Evolutionary conservation across 495 filamentous ascomycete genomes (phyloP).

Genomic region (Penicillium verhagenii): DNA sequence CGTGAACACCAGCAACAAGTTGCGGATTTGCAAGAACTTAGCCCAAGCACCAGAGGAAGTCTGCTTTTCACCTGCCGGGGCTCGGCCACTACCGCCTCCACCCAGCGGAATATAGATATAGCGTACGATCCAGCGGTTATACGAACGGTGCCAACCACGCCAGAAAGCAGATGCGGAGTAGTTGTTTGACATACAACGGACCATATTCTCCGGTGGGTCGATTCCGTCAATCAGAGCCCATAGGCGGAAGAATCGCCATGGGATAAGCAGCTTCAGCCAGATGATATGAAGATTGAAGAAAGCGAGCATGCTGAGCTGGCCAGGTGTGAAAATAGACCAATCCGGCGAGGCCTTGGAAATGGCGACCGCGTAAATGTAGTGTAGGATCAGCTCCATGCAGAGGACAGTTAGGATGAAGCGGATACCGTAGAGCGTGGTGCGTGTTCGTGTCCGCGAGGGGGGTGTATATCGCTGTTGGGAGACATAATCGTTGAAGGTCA

Average conservation of each 20-base stretch:
- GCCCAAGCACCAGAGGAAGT: slow-evolving; percentile 23
- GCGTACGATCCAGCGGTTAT: slow-evolving; percentile 88
- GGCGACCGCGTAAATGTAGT: slow-evolving; percentile 90
- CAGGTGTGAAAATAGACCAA: slow-evolving; percentile 83
- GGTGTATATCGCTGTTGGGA: slow-evolving; percentile 76
- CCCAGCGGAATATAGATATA: slow-evolving; percentile 95
- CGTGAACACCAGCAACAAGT: slow-evolving; percentile 85
- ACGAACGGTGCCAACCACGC: slow-evolving; percentile 92
- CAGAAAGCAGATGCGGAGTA: slow-evolving; percentile 92
- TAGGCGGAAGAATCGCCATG: slow-evolving; percentile 96
- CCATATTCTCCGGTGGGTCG: slow-evolving; percentile 97
- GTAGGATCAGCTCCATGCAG: slow-evolving; percentile 90
- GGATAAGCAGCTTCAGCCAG: slow-evolving; percentile 95
- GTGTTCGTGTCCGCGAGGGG: slow-evolving; percentile 60
- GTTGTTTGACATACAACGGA: slow-evolving; percentile 94
- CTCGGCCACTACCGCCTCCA: slow-evolving; percentile 49
- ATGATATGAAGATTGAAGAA: slow-evolving; percentile 97
- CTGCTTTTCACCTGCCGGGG: slow-evolving; percentile 13
- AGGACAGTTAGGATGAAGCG: slow-evolving; percentile 81
- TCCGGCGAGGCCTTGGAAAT: slow-evolving; percentile 78
- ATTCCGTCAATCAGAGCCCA: slow-evolving; percentile 88
- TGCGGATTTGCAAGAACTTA: slow-evolving; percentile 50
- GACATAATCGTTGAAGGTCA: slow-evolving; percentile 98
- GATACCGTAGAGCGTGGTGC: slow-evolving; percentile 75
- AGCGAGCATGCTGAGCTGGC: slow-evolving; percentile 85